phyloP scores from a whole-genome alignment of 176 grass and related monocot genomes.

The Avena atlantica region DNA sequence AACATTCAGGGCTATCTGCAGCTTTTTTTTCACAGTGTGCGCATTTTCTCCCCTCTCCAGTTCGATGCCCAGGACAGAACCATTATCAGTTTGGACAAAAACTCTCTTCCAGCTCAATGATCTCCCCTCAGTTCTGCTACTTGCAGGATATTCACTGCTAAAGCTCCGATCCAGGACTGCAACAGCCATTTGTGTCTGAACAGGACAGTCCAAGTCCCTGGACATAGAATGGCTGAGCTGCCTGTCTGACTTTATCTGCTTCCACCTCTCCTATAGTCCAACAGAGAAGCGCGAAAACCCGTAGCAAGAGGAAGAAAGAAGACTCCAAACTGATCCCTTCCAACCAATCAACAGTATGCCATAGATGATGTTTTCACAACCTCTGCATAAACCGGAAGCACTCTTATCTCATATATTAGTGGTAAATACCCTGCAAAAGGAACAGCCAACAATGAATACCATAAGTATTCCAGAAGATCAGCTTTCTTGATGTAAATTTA shows the following conservation, averaged over 20 bases:
- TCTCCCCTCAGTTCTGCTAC: conserved; percentile 61
- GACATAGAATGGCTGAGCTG: conserved; percentile 59
- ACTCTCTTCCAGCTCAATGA: conserved; percentile 82
- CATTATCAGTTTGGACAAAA: conserved; percentile 93
- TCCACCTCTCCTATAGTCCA: conserved; percentile 47
- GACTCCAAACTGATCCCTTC: conserved; percentile 30
- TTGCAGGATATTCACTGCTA: conserved; percentile 71
- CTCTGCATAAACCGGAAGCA: conserved; percentile 37
- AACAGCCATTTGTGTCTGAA: conserved; percentile 96
- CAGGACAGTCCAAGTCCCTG: conserved; percentile 83
- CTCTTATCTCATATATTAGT: conserved; percentile 12
- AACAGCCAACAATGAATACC: conserved; percentile 24
- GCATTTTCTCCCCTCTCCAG: conserved; percentile 90
- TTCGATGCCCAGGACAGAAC: conserved; percentile 85
- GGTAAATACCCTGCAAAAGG: conserved; percentile 23
- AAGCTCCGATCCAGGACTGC: conserved; percentile 64
- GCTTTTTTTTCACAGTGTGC: conserved; percentile 87
- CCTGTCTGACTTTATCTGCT: conserved; percentile 43
- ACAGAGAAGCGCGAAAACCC: conserved; percentile 39
- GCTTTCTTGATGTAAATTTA: conserved; percentile 7
- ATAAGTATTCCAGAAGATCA: conserved; percentile 16
- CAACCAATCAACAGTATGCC: conserved; percentile 19
- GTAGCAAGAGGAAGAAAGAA: conserved; percentile 33
- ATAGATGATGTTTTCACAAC: conserved; percentile 25
- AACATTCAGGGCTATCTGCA: conserved; percentile 82